These are phyloP conservation scores for Helichrysum umbraculigerum DNA, from an alignment of 129 eudicot genomes.

Conservation along the genomic window DNA sequence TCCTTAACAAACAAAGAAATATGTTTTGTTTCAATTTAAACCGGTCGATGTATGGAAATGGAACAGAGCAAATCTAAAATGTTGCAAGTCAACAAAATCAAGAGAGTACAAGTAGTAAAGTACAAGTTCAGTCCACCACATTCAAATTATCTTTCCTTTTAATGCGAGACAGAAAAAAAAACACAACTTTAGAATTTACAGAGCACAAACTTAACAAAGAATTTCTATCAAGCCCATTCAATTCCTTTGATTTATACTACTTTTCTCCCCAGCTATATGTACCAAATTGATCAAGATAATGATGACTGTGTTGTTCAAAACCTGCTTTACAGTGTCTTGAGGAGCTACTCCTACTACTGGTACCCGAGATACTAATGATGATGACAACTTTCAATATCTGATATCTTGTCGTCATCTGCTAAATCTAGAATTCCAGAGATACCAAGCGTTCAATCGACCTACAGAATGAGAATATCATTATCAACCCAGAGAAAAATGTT, in stretches of 20 bases:
- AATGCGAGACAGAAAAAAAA: conserved; percentile 18
- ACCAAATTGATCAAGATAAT: conserved; percentile 29
- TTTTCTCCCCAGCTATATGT: conserved; percentile 19
- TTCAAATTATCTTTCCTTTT: conserved; percentile 18
- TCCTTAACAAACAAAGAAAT: background rate
- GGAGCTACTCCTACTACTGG: conserved; percentile 22
- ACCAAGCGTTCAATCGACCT: conserved; percentile 16
- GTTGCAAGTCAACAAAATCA: conserved; percentile 7
- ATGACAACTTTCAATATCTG: background rate
- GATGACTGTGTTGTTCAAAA: conserved; percentile 28
- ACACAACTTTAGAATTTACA: conserved; percentile 26
- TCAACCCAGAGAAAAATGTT: conserved; percentile 12
- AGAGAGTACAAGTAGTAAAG: background rate
- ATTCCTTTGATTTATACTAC: conserved; percentile 21
- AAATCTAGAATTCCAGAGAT: background rate
- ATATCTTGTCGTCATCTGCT: background rate
- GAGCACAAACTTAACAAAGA: conserved; percentile 11
- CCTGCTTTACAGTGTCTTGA: conserved; percentile 34
- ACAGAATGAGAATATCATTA: background rate
- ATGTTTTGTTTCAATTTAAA: background rate
- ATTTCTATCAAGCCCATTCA: conserved; percentile 15
- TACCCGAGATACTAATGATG: conserved; percentile 14
- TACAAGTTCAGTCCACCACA: background rate
- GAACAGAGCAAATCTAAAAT: conserved; percentile 3
- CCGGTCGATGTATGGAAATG: background rate